Percentiles rank a stretch among this genome's conserved stretches.
Conservation (phyloP, 345 rosid genomes). For the Bruguiera gymnorhiza region DNA sequence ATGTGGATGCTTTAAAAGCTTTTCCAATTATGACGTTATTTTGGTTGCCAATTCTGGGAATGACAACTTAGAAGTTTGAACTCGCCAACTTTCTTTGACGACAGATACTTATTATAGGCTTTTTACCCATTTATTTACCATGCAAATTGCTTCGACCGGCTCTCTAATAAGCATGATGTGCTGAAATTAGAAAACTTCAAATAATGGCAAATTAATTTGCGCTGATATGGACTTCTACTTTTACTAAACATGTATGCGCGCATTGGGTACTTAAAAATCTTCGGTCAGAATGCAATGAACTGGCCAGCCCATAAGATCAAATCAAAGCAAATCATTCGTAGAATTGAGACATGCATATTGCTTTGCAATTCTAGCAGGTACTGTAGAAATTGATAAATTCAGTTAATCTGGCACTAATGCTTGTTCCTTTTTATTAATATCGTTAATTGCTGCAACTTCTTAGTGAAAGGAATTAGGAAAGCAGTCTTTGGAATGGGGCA, state of each 20-base stretch:
- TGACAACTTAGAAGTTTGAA: conserved; percentile 10
- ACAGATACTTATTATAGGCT: no score
- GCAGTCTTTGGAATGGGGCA: conserved; percentile 40
- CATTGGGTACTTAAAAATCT: no score
- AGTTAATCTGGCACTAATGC: neutral
- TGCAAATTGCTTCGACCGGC: neutral
- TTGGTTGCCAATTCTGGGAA: no score
- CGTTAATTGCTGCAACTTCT: conserved; percentile 22
- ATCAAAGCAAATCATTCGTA: no score
- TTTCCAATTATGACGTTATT: conserved; percentile 7
- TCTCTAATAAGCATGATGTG: neutral
- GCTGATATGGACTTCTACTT: neutral
- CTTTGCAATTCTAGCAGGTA: no score
- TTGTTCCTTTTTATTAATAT: neutral
- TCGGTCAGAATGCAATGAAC: no score
- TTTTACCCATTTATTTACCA: neutral
- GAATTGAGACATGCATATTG: no score
- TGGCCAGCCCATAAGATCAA: no score
- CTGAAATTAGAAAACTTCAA: conserved; percentile 7
- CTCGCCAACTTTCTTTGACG: no score
- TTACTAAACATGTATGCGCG: neutral
- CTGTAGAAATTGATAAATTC: no score
- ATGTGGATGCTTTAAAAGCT: conserved; percentile 4
- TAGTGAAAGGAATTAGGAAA: conserved; percentile 36
- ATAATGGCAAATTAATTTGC: conserved; percentile 20